Base-by-base conservation (phyloP, 139 green algal species). In the Chlorella sp. region DNA sequence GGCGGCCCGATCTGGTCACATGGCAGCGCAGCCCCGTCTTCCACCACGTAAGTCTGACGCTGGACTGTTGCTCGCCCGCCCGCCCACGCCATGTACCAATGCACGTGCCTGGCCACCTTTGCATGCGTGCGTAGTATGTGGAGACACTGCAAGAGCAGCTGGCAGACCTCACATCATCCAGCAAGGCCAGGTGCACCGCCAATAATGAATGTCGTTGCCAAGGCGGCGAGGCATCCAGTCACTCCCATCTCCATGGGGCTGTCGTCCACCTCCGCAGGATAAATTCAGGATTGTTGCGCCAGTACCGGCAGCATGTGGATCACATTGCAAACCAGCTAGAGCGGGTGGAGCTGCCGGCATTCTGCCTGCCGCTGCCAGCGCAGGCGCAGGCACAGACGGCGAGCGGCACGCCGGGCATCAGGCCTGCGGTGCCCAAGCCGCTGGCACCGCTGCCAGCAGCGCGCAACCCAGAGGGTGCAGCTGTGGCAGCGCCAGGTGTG, bases 131-230 rank as follows among this genome's bases (percentile, higher is more conserved):
- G 40, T 77, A 88, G 83, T 88, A 88, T 58, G 56, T 88, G 0
- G 77, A 82, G 41, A 82, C 77, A 23, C 68, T 88, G 17, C 73
- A 84, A 56, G 80, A 87, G 38, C 80, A 88, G 67, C 45, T 88
- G 50, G 67, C 53, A 14, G 83, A 88, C 19, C 67, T 88, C 9
- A 35, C 60, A 12, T 33, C 40, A 2, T 58, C 51, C 12, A 43
- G 41, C 2, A 66, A 27, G 21, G 68, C 56, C 62, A 79, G 63
- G 77, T 75, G 41, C 60, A 35, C 56, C 23, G 56, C n/a, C 23
- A 15, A 6, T 25, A n/a, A n/a, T n/a, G n/a, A n/a, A n/a, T n/a
- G n/a, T n/a, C n/a, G n/a, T n/a, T n/a, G n/a, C n/a, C n/a, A n/a
- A n/a, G n/a, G n/a, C n/a, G n/a, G n/a, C n/a, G n/a, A n/a, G n/a